Evolutionary conservation across 1,284 basidiomycete species (phyloP).

Genomic region (Psilocybe mexicana): DNA sequence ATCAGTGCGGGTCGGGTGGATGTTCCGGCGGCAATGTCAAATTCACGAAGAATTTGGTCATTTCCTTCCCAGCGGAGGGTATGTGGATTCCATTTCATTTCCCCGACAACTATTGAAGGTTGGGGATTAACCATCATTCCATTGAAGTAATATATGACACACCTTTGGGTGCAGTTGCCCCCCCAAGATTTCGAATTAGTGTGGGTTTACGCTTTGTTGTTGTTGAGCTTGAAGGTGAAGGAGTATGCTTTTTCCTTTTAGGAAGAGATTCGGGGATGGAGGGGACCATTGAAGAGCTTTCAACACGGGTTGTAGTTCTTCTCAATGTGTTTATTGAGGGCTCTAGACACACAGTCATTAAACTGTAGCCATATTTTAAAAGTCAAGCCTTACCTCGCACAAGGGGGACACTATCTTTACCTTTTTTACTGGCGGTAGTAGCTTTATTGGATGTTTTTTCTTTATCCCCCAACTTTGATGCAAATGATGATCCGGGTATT

Average conservation of each 20-base stretch:
- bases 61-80: constrained; percentile 96
- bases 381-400: constrained; percentile 41
- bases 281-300: constrained; percentile 37
- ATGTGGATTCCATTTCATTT: constrained; percentile 95
- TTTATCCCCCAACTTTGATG: constrained; percentile 36
- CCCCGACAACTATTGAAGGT: constrained; percentile 70
- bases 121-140: constrained; percentile 16
- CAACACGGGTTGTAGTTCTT: constrained; percentile 41
- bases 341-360: constrained; percentile 21
- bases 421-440: constrained; percentile 57
- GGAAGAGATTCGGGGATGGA: constrained; percentile 34
- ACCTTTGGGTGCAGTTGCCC: constrained; percentile 76
- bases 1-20: constrained; percentile 95
- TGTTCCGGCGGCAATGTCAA: constrained; percentile 79
- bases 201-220: constrained; percentile 75
- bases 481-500: constrained; percentile 53
- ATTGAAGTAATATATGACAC: constrained; percentile 25
- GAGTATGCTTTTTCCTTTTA: constrained; percentile 54
- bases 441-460: constrained; percentile 45
- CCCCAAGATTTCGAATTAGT: constrained; percentile 84
- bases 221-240: constrained; percentile 40
- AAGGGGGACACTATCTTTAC: constrained; percentile 39
- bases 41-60: constrained; percentile 86
- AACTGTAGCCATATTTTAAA: neutral
- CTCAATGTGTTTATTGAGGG: constrained; percentile 35